Conservation (phyloP, 495 filamentous ascomycete genomes). For the Penicillium bialowiezense region DNA sequence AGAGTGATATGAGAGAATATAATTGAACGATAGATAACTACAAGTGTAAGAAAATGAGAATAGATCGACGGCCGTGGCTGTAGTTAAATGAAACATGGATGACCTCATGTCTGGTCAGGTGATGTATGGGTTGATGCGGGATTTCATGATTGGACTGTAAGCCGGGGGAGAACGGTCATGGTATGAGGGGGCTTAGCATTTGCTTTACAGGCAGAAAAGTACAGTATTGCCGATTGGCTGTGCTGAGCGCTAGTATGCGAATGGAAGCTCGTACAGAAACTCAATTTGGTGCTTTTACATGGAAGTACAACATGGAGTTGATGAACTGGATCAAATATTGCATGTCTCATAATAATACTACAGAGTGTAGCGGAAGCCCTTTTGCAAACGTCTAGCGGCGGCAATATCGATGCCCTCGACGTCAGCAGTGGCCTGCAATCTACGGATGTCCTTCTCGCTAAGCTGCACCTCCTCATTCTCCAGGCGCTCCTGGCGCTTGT, state of each 20-base stretch:
- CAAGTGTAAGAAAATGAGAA: not conserved
- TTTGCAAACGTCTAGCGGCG: conserved; percentile 42
- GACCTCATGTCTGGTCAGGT: not conserved
- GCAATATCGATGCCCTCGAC: conserved; percentile 48
- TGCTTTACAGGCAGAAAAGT: too few species aligned
- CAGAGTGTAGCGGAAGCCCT: conserved; percentile 48
- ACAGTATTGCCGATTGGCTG: too few species aligned
- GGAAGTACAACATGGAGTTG: too few species aligned
- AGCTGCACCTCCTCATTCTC: conserved; percentile 42
- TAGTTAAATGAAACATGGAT: not conserved
- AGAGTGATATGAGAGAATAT: too few species aligned
- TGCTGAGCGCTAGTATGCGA: too few species aligned
- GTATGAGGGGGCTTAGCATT: too few species aligned
- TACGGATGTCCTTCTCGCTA: conserved; percentile 38
- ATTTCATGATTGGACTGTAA: not conserved
- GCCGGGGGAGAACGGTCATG: too few species aligned
- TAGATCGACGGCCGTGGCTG: not conserved
- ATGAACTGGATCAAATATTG: not conserved
- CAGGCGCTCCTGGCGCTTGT: conserved; percentile 44
- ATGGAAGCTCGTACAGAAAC: too few species aligned
- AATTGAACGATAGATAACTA: too few species aligned
- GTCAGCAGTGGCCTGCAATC: conserved; percentile 45
- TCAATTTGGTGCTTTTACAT: too few species aligned
- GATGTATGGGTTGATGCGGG: not conserved
- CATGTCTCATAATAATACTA: conserved; percentile 4